phyloP scores from a whole-genome alignment of 1,284 basidiomycete species.

The Puccinia sorghi region DNA sequence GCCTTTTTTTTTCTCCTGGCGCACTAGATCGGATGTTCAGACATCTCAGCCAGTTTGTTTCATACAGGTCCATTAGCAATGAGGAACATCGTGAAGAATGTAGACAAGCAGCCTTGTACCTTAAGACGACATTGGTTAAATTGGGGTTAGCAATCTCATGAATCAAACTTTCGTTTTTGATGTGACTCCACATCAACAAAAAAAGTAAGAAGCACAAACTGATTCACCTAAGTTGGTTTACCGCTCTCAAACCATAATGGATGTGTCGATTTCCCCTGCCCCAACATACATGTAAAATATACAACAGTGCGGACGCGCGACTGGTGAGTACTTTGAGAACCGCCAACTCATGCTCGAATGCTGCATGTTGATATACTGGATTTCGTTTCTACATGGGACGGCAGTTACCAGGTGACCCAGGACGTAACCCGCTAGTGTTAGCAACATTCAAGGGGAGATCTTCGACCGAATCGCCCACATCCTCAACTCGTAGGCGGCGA shows the following conservation, averaged over 20 bases:
- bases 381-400: conserved; percentile 37
- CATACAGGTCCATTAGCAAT: conserved; percentile 80
- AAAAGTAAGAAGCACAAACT: not conserved
- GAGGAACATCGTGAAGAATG: conserved; percentile 73
- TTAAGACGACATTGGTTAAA: conserved; percentile 80
- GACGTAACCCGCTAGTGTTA: conserved; percentile 75
- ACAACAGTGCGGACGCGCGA: conserved; percentile 67
- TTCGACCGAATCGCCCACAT: conserved; percentile 42
- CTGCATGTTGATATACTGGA: not conserved
- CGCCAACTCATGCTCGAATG: conserved; percentile 56
- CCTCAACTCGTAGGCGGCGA: conserved; percentile 64
- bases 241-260: not conserved
- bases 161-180: not conserved
- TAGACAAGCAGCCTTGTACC: conserved; percentile 83
- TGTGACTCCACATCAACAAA: not conserved
- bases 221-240: not conserved
- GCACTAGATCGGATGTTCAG: conserved; percentile 59
- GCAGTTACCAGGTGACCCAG: conserved; percentile 57
- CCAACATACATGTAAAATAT: not conserved
- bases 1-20: conserved; percentile 56
- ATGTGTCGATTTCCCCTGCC: not conserved
- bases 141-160: conserved; percentile 61
- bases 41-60: conserved; percentile 80
- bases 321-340: conserved; percentile 62
- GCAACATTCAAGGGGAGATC: conserved; percentile 72